Evolutionary conservation across 371 early-diverging fungal species (phyloP), one percentile per base, ranked within the genome.

Genomic region (Syncephalis fuscata): DNA sequence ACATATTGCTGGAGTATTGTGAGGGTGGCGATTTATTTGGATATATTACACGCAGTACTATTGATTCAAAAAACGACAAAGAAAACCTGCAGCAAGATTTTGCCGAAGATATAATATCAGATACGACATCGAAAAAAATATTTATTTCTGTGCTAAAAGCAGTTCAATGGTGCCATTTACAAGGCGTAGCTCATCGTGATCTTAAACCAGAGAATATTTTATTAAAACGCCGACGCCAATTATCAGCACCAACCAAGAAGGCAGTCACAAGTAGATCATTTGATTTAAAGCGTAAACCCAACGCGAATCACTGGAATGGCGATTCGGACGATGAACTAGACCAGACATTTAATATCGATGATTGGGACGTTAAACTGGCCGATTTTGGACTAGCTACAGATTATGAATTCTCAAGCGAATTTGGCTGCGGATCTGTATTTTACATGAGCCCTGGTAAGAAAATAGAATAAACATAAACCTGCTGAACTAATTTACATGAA

Each of bases 321-420:
- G 48, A 15, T 10, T 41, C 25, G 48, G 22, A 48, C 42, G 45
- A 11, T 49, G 48, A 24, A n/a, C 48, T 14, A 2, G 32, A 11
- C 4, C 7, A 4, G 32, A 4, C 32, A 32, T 32, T 32, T 11
- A 11, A 32, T 32, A 32, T 42, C 40, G 43, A 47, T 47, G 48
- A 20, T 14, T 71, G 69, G 1, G 48, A 66, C 0, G 60, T 90
- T 51, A 89, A 91, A 59, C 68, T 96, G 17, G 80, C 89, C 16
- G 95, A 94, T 59, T 96, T 94, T 71, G 95, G 95, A 0, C 73
- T 97, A 9, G 80, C 92, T 2, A 92, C 93, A 1, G 73, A 74
- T 5, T 76, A 86, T 17, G 47, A 51, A 0, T 63, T 64, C 52
- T 84, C 85, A 14, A 74, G 57, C 9, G 92, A 92, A 46, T 77